Evolutionary conservation across 176 grass and related monocot genomes (phyloP).

Genomic region (Echinochloa phyllopogon): DNA sequence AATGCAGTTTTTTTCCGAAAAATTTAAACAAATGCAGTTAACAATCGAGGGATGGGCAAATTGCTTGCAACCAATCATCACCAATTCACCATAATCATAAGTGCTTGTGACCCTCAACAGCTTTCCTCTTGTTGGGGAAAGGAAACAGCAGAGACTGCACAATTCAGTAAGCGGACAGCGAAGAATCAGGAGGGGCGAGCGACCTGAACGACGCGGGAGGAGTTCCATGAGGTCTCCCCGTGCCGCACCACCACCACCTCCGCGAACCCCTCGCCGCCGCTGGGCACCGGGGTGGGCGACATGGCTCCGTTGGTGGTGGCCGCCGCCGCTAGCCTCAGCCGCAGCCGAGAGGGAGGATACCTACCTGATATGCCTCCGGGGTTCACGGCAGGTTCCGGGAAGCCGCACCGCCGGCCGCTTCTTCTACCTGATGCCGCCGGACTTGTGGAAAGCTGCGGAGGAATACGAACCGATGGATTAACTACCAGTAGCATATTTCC

Average conservation of each 20-base stretch:
- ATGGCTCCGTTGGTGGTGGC: neutral
- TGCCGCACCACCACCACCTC: slow-evolving; percentile 84
- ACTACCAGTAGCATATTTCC: neutral
- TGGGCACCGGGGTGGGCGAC: neutral
- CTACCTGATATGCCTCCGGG: neutral
- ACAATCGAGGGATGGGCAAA: neutral
- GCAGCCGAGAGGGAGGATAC: neutral
- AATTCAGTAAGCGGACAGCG: neutral
- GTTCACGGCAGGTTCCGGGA: neutral
- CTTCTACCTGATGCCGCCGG: neutral
- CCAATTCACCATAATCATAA: no score
- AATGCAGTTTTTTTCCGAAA: neutral
- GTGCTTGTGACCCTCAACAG: neutral
- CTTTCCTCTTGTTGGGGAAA: neutral
- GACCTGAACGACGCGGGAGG: slow-evolving; percentile 67
- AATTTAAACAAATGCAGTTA: neutral
- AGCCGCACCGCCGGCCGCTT: neutral
- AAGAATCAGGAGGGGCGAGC: neutral
- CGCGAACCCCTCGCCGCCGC: slow-evolving; percentile 21
- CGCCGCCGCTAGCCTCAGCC: neutral
- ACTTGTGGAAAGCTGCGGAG: neutral
- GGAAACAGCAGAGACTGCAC: neutral
- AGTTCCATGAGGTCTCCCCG: slow-evolving; percentile 75
- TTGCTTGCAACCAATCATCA: neutral
- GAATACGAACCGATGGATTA: neutral